Evolutionary conservation across 2,329 filamentous ascomycete species (phyloP).

Genomic region (Claviceps capensis): DNA sequence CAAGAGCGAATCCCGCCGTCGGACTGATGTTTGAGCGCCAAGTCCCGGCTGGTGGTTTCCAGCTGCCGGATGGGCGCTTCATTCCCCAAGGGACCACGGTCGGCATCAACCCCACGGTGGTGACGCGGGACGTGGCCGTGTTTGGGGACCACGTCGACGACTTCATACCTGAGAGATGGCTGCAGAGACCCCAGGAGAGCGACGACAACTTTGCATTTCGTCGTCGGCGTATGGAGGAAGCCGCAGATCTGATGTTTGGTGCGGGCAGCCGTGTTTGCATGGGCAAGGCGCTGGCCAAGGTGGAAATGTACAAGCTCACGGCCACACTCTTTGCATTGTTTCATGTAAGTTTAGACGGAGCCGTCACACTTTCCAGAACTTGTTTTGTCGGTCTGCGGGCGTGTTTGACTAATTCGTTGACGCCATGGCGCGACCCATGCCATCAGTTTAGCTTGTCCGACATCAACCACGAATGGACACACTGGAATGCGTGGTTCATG

Average conservation of each 20-base stretch:
- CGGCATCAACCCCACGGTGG: constrained; percentile 27
- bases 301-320: constrained; percentile 22
- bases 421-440: background rate
- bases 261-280: constrained; percentile 25
- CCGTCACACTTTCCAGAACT: no score
- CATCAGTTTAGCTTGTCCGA: constrained; percentile 7
- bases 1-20: constrained; percentile 34
- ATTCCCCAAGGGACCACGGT: constrained; percentile 24
- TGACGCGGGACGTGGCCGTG: constrained; percentile 22
- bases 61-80: constrained; percentile 19
- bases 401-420: no score
- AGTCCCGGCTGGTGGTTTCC: constrained; percentile 27
- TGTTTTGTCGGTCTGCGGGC: no score
- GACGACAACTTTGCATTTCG: constrained; percentile 18
- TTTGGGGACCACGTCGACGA: constrained; percentile 31
- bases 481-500: constrained; percentile 15
- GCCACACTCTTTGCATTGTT: constrained; percentile 31
- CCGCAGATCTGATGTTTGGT: constrained; percentile 23
- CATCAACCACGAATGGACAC: constrained; percentile 14
- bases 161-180: constrained; percentile 35
- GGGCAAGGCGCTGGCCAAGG: constrained; percentile 20
- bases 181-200: constrained; percentile 14
- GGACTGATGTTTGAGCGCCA: constrained; percentile 35
- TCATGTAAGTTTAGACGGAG: constrained; percentile 12
- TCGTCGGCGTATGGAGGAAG: constrained; percentile 22